A percentile compares a stretch with the other conserved stretches of the same genome.
Conservation (phyloP, 2,329 filamentous ascomycete species). For the Sphaerulina vaccinii region DNA sequence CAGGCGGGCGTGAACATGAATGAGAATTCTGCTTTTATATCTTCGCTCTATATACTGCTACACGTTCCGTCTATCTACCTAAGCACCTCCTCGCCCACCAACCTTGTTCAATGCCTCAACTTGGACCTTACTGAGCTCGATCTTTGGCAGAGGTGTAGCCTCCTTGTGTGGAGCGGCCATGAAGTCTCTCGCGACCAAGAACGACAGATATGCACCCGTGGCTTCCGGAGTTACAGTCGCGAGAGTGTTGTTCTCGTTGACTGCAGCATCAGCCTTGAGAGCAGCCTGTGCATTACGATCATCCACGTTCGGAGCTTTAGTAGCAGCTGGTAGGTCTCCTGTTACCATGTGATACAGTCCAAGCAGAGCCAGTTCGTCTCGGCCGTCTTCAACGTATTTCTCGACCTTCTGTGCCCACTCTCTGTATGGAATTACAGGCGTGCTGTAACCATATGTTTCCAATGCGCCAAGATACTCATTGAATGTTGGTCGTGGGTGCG, state of each 20-base stretch:
- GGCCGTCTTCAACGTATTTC: constrained; percentile 63
- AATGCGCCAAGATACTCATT: constrained; percentile 73
- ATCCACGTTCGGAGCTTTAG: constrained; percentile 71
- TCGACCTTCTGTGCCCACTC: constrained; percentile 68
- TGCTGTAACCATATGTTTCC: constrained; percentile 69
- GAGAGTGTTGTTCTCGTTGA: constrained; percentile 53
- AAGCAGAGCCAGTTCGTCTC: constrained; percentile 70
- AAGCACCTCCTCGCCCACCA: constrained; percentile 55
- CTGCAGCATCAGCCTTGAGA: constrained; percentile 62
- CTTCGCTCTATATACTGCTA: too few relatives aligned
- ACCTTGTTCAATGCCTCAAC: constrained; percentile 51
- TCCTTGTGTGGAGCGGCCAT: constrained; percentile 48
- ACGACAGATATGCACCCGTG: constrained; percentile 63
- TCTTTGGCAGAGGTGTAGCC: constrained; percentile 42
- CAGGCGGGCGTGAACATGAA: too few relatives aligned
- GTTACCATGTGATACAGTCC: constrained; percentile 74
- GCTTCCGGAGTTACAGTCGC: constrained; percentile 59
- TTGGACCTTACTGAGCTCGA: constrained; percentile 48
- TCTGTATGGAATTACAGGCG: constrained; percentile 65
- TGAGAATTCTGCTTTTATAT: too few relatives aligned
- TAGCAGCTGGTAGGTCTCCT: constrained; percentile 66
- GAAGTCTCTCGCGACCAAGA: constrained; percentile 63
- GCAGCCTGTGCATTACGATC: constrained; percentile 66
- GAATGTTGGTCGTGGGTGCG: constrained; percentile 73
- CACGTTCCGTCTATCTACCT: too few relatives aligned